Evolutionary conservation across 2,329 filamentous ascomycete genomes (phyloP).

Genomic region (Juglanconis oblonga): DNA sequence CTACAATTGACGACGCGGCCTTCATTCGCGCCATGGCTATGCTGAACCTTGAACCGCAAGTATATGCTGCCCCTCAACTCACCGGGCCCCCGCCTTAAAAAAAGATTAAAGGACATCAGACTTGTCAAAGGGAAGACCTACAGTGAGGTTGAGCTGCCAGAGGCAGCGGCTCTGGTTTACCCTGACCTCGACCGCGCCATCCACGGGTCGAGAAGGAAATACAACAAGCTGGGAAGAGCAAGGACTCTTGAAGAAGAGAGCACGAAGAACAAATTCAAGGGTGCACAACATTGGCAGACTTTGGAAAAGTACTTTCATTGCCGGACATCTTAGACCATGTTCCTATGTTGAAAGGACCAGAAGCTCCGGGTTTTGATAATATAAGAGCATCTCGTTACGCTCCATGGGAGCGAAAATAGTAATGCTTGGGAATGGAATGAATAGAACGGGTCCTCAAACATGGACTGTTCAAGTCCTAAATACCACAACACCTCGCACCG

Average conservation of each 20-base stretch:
- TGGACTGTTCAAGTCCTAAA: neutral
- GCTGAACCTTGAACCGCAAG: neutral
- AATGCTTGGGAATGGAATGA: neutral
- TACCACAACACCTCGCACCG: neutral
- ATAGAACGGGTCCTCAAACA: neutral
- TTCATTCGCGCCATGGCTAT: neutral
- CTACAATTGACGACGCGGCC: neutral
- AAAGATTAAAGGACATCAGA: slow-evolving; percentile 30
- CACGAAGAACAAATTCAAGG: slow-evolving; percentile 26
- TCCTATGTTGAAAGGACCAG: neutral
- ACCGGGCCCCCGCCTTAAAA: slow-evolving; percentile 10
- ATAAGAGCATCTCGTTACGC: neutral
- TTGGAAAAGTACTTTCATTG: no score
- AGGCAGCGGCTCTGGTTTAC: slow-evolving; percentile 37
- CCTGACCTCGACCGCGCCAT: slow-evolving; percentile 31
- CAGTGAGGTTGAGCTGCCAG: slow-evolving; percentile 34
- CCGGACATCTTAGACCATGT: no score
- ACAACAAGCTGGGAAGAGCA: slow-evolving; percentile 25
- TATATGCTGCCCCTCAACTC: neutral
- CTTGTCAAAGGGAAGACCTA: slow-evolving; percentile 33
- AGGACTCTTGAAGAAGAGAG: slow-evolving; percentile 4
- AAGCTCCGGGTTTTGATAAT: neutral
- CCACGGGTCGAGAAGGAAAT: slow-evolving; percentile 19
- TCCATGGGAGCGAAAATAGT: neutral
- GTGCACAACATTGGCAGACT: neutral